Evolutionary conservation across 2,329 filamentous ascomycete species (phyloP), one percentile per base, ranked within the genome.

Genomic region (Aureobasidium sp.): DNA sequence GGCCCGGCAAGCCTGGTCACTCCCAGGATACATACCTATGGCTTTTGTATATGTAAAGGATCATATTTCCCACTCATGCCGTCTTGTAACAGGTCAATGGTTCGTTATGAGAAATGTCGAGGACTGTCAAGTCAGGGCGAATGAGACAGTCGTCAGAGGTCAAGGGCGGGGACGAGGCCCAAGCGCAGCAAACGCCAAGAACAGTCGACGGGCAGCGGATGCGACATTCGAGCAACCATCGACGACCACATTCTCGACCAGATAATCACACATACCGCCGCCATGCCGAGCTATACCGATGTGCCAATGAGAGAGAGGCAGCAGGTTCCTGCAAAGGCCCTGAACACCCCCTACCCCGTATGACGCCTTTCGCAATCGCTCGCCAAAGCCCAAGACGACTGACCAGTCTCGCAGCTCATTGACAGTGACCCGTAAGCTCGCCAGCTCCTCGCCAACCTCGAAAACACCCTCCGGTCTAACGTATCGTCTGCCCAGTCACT

Each of bases 391-490:
- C 15, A 13, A 4, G 9, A 37, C 11, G 10, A 66, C 65, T 65
- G 61, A 64, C 69, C 72, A 65, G 40, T 42, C 29, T 57, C 57
- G 53, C 78, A 99, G 94, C 88, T 97, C 79, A 97, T 99, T 77
- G 94, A 99, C 81, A 95, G 90, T 79, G 94, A 99, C 77, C 94
- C 94, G 92, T 96, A 92, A 73, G 87, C 60, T 61, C 67, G 60
- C 66, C 37, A 51, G 19, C 55, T 61, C 45, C 53, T 55, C 54
- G 29, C 57, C 4, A 49, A 61, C 60, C 57, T 50, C 61, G 61
- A 58, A n/a, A n/a, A 35, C 57, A 27, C 59, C 62, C 35, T n/a
- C 53, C 40, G 25, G 21, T 33, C 60, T 69, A 35, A 40, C 35
- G 21, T 31, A 17, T 55, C 67, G 19, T 67, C 67, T 35, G 65